Base-by-base conservation (phyloP, 305 asterid species). In the Fraxinus nigra region DNA sequence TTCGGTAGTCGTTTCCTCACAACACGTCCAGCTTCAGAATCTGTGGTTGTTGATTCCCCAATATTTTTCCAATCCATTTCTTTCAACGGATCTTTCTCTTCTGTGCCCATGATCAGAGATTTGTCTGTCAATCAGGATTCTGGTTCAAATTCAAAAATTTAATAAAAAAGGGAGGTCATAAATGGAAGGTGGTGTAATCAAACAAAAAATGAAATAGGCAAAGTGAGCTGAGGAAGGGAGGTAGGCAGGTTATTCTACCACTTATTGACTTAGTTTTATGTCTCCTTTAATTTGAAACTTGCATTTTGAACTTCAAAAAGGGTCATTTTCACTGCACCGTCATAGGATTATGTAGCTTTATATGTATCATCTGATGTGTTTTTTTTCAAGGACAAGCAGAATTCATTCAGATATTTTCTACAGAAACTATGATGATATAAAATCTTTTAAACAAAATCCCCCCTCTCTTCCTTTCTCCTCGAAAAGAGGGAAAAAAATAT, bases 51-150 rank as follows among this genome's bases (percentile, higher is more conserved):
- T 3, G 93, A 6, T 78, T 89, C 91, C 30, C 85, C 88, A 74
- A 90, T 79, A 82, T 40, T 87, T 88, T 93, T 94, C 98, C 97
- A 93, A 24, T 90, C 97, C 88, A 89, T 79, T 11, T 86, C 84
- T 82, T 90, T 89, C 24, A 78, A 65, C 22, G 90, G 80, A 75
- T 86, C 94, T 77, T 89, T 90, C 75, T 86, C 88, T 85, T 90
- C 97, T 1, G 79, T 26, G 70, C 81, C 86, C 96, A 90, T 91
- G 59, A 73, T 35, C 18, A 28, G 28, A 24, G 34, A 70, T 37
- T 67, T 8, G 34, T 70, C 83, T 78, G 34, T 18, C 34, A 70
- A 37, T 80, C 46, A 46, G 40, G 72, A 63, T 65, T 72, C 81
- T 85, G 79, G 7, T 46, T 46, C 7, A 16, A 51, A 51, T n/a